Base-by-base conservation (phyloP, 2,329 filamentous ascomycete species). In the Colletotrichum zoysiae region DNA sequence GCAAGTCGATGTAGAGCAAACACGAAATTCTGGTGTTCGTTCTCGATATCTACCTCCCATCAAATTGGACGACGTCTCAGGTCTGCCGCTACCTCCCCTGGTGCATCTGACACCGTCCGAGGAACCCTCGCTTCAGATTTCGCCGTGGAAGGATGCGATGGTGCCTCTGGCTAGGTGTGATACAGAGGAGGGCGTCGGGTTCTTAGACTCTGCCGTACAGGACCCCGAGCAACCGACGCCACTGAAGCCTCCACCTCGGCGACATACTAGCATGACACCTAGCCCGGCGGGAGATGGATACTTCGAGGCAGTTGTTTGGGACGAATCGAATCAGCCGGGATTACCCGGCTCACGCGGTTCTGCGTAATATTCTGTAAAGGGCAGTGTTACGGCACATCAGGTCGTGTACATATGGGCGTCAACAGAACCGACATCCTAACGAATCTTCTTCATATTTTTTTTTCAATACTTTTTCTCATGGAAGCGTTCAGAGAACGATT, bases 181-280 rank as follows among this genome's bases (percentile, higher is more conserved):
- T 2, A 71, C 65, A 4, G 69, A 71, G 20, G 69, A 71, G 14
- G 69, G 69, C 4, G 69, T 71, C 5, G 65, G n/a, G 20, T 71
- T 71, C 9, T 20, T 69, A 1, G 33, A 46, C 38, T 20, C 42
- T 0, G 53, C 59, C n/a, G n/a, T 44, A 1, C 51, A 57, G 14
- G 69, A 61, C 1, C 12, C 59, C 2, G 69, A 69, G 23, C 23
- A 60, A 14, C 65, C 65, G 8, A 69, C 69, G 12, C 65, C 65
- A 3, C 23, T 71, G n/a, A 23, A 63, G 20, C 69, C 69, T 9
- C 69, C 69, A 16, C 69, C 65, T 1, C 57, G 59, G 5, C 35
- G 65, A 11, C 69, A 69, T 33, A 64, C 40, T 7, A 51, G 62
- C 6, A 57, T 44, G 1, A n/a, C 42, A 1, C 40, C 30, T 6